A percentile compares a stretch with the other conserved stretches of the same genome.
Conservation (phyloP, 2,329 filamentous ascomycete genomes). For the Tolypocladium inflatum region DNA sequence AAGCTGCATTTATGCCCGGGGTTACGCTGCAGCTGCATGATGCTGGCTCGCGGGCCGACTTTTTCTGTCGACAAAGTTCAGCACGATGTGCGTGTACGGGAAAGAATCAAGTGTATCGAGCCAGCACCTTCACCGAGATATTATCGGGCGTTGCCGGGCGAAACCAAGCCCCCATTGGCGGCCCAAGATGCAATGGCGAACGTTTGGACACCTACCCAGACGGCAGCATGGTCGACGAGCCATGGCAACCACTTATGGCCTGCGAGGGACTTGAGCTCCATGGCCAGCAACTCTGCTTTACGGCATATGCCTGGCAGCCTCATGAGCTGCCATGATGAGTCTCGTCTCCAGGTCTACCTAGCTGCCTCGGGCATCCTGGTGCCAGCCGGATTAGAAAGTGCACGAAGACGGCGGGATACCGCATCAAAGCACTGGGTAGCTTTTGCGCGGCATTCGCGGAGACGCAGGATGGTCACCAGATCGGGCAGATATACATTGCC, state of each 20-base stretch:
- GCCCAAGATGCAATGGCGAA: background rate
- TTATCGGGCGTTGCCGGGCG: background rate
- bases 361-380: background rate
- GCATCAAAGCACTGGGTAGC: too few relatives aligned
- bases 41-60: background rate
- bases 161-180: background rate
- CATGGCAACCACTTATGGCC: background rate
- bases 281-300: too few relatives aligned
- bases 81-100: background rate
- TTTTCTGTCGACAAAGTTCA: background rate
- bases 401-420: background rate
- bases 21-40: background rate
- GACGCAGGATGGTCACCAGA: background rate
- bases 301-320: too few relatives aligned
- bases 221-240: background rate
- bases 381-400: background rate
- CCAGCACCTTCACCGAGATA: background rate
- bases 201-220: background rate
- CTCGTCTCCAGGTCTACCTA: background rate
- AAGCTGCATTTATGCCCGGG: background rate
- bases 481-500: background rate
- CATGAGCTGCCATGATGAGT: background rate
- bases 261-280: background rate
- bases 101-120: background rate
- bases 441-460: background rate